Evolutionary conservation across 2,329 filamentous ascomycete genomes (phyloP), one percentile per base, ranked within the genome.

Genomic region (Phoma herbarum): DNA sequence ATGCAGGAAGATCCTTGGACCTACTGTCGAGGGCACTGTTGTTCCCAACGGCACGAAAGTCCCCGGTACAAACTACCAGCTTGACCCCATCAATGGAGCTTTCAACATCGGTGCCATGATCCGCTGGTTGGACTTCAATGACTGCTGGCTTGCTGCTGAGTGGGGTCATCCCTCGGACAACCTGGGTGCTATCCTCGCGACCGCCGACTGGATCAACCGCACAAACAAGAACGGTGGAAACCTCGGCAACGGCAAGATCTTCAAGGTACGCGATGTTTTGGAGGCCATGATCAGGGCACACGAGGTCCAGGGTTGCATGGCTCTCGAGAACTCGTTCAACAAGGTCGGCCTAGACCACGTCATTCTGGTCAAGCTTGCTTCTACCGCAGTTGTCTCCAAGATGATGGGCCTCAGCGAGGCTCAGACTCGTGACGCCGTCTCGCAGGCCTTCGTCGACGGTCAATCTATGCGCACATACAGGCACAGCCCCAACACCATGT

Each of bases 51-150:
- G 95, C 67, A 90, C 92, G 72, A 92, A 89, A 76, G 92, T 99
- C 43, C 92, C 91, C 39, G 95, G 95, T 66, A 98, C 95, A 29
- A 88, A 90, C 68, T 98, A 94, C 83, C 90, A 96, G 81, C 88
- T 99, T 69, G 95, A 98, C 78, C 95, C 95, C 37, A 88, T 98
- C 77, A 94, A 94, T 73, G 95, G 90, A 63, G 95, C 95, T 65
- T 98, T 99, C 87, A 98, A 98, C 85, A 98, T 99, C 72, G 95
- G 95, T 72, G 91, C 95, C 73, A 96, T 97, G 90, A 97, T 99
- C 82, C 87, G 95, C 76, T 99, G 95, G 95, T 87, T 99, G 73
- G 95, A 99, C 83, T 99, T 98, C 87, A 99, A 99, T 80, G 95
- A 99, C 86, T 98, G 95, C 87, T 99, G 94, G 95, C 85, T 98